Evolutionary conservation across 768 basidiomycete genomes (phyloP).

Genomic region (Suillus bovinus): DNA sequence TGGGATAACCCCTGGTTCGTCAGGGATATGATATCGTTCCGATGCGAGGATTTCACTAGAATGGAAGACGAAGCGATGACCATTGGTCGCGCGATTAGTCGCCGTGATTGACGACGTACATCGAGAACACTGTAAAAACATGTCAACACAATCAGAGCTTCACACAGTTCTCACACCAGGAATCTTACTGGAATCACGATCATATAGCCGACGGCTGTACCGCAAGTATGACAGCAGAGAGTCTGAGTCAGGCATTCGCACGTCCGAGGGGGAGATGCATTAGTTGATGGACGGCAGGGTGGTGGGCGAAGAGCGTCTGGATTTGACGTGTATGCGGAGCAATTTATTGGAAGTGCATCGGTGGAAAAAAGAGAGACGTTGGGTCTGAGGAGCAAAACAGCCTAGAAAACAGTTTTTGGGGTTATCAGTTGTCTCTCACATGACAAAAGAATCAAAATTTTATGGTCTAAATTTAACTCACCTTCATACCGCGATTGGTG

Average conservation of each 20-base stretch:
- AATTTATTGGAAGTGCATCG: slow-evolving; percentile 77
- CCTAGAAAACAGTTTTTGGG: slow-evolving; percentile 42
- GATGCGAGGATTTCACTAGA: slow-evolving; percentile 62
- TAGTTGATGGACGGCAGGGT: slow-evolving; percentile 37
- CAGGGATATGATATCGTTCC: slow-evolving; percentile 62
- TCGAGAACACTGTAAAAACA: slow-evolving; percentile 50
- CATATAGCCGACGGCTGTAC: slow-evolving; percentile 74
- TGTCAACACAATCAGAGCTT: slow-evolving; percentile 16
- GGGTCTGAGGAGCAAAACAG: slow-evolving; percentile 79
- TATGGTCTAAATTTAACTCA: slow-evolving; percentile 29
- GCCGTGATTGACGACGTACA: slow-evolving; percentile 72
- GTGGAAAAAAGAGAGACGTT: slow-evolving; percentile 82
- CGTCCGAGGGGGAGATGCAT: slow-evolving; percentile 47
- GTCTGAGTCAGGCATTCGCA: slow-evolving; percentile 87
- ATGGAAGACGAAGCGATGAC: slow-evolving; percentile 87
- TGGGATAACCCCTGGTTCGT: slow-evolving; percentile 63
- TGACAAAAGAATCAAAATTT: slow-evolving; percentile 6
- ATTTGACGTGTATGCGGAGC: slow-evolving; percentile 61
- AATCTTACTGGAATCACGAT: slow-evolving; percentile 62
- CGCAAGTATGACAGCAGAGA: slow-evolving; percentile 80
- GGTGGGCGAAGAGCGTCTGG: slow-evolving; percentile 43
- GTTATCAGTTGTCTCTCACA: slow-evolving; percentile 4
- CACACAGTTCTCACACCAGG: slow-evolving; percentile 9
- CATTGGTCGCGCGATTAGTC: slow-evolving; percentile 74
- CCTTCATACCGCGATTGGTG: slow-evolving; percentile 87